phyloP scores from a whole-genome alignment of 2,329 filamentous ascomycete species.

The Hypoxylon sp. region DNA sequence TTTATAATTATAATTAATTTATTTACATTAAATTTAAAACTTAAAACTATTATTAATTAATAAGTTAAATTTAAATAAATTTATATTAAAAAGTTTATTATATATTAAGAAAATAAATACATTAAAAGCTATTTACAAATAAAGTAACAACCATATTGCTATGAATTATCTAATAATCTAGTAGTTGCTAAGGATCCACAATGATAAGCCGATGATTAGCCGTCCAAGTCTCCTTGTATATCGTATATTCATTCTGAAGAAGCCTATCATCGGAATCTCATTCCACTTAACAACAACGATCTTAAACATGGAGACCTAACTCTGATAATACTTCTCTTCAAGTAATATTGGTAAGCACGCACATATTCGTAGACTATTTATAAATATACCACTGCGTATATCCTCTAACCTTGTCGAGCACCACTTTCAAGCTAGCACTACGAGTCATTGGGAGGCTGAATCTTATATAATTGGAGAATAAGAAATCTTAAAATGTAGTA shows the following conservation, averaged over 20 bases:
- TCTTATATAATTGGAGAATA: constrained; percentile 5
- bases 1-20: no score
- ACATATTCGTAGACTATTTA: background rate
- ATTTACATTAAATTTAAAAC: no score
- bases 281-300: background rate
- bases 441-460: background rate
- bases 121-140: no score
- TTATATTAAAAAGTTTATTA: no score
- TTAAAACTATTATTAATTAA: no score
- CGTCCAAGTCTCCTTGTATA: background rate
- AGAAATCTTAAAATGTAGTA: constrained; percentile 12
- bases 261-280: background rate
- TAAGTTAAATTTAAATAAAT: no score
- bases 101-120: no score
- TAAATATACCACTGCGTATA: background rate
- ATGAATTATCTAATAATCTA: no score
- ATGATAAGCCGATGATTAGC: background rate
- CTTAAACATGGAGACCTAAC: background rate
- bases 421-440: background rate
- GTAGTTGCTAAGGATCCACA: no score
- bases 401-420: background rate
- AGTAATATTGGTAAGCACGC: background rate
- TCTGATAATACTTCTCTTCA: background rate
- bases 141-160: no score
- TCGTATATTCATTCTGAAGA: background rate